phyloP scores from a whole-genome alignment of 192 early-diverging fungal species.

The Backusella tuberculispora region DNA sequence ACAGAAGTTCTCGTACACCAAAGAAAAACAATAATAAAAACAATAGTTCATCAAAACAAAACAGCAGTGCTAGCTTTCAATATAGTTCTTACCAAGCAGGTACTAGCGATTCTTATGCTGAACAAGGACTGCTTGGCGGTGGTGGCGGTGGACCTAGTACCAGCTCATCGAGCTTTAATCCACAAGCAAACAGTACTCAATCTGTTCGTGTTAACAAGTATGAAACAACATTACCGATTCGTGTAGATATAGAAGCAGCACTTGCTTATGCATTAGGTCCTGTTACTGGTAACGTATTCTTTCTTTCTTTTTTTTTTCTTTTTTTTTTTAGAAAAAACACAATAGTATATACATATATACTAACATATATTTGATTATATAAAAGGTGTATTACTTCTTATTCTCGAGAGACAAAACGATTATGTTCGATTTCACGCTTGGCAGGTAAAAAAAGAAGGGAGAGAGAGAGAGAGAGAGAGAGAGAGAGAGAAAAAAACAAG shows the following conservation, averaged over 20 bases:
- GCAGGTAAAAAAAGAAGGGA: conserved; percentile 45
- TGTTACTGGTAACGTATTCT: conserved; percentile 44
- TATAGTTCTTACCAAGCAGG: conserved; percentile 39
- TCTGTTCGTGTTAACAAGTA: conserved; percentile 75
- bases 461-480: no score
- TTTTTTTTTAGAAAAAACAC: background rate
- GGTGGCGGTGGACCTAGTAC: conserved; percentile 25
- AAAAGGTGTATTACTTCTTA: conserved; percentile 67
- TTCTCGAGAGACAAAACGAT: conserved; percentile 78
- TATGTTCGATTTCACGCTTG: conserved; percentile 73
- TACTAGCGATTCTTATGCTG: conserved; percentile 16
- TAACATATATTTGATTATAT: background rate
- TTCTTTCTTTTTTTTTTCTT: conserved; percentile 13
- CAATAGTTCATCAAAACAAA: background rate
- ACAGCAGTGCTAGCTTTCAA: background rate
- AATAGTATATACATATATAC: background rate
- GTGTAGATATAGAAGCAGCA: conserved; percentile 78
- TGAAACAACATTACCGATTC: conserved; percentile 69
- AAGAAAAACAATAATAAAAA: conserved; percentile 23
- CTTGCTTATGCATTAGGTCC: conserved; percentile 67
- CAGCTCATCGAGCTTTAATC: conserved; percentile 33
- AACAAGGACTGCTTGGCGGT: conserved; percentile 33
- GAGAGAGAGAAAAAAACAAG: no score
- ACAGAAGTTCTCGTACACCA: conserved; percentile 29
- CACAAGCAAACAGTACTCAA: conserved; percentile 14